Base-by-base conservation (phyloP, 306 rosid species). In the Inga oerstediana region DNA sequence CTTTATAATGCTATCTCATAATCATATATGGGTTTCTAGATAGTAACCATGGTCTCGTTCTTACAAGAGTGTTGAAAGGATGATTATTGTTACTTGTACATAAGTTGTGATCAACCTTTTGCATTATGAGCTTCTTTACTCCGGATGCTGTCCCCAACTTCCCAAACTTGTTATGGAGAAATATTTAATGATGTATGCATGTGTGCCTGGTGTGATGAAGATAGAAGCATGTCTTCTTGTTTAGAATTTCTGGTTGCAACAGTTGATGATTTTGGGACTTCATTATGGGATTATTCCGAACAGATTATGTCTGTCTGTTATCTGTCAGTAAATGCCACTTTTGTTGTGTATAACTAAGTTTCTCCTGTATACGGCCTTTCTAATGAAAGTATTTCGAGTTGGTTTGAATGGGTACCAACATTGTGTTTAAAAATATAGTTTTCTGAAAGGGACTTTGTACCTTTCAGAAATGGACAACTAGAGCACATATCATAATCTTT, bases 361-460 rank as follows among this genome's bases (percentile, higher is more conserved):
- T 11, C 35, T 46, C 48, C 44, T 72, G 45, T 76, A 48, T 41
- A 69, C 56, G 73, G 30, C 52, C 52, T 13, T 32, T 74, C 52
- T 39, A 27, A 74, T 49, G 56, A 73, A 64, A 59, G 59, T 78
- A 45, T 17, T 79, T 32, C 67, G 45, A 65, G 34, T 78, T 54
- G 73, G 37, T 41, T 35, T 77, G 77, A 73, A 73, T 56, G 17
- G 19, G 41, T 65, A 11, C 76, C 76, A 39, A 59, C 79, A 27
- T 62, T 62, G 69, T 27, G 30, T 62, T 62, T 27, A 62, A 62
- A 27, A 7, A 62, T 27, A 62, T 62, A 27, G 37, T 62, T 62
- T 62, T 79, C 24, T 67, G 46, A 80, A 52, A 64, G 64, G 80
- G 72, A 58, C 56, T 80, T 54, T 80, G 30, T 35, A 77, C 24